A percentile compares a stretch with the other conserved stretches of the same genome.
phyloP scores from a whole-genome alignment of 805 yeast species.

The Suhomyces prunicola region DNA sequence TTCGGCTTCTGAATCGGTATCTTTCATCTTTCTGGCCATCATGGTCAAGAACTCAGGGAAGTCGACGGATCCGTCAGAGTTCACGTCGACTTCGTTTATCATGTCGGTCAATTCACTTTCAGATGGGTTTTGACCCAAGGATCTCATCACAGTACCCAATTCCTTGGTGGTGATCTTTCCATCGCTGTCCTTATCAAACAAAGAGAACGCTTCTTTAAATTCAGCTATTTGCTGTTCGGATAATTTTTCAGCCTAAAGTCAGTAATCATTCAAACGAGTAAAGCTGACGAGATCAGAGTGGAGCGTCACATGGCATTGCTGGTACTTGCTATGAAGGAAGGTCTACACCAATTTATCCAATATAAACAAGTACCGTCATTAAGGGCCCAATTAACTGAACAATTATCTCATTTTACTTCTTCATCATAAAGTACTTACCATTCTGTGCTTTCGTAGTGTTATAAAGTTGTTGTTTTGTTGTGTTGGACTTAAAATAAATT shows the following conservation, averaged over 20 bases:
- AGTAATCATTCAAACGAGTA: background rate
- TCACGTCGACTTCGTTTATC: slow-evolving; percentile 95
- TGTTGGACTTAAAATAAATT: background rate
- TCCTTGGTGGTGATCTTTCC: slow-evolving; percentile 96
- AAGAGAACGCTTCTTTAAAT: slow-evolving; percentile 95
- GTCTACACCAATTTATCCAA: background rate
- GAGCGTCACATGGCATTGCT: background rate
- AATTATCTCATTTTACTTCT: background rate
- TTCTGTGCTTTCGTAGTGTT: background rate
- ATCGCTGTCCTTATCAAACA: slow-evolving; percentile 94
- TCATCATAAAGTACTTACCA: background rate
- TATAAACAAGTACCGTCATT: background rate
- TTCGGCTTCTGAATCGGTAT: slow-evolving; percentile 96
- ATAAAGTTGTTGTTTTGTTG: slow-evolving; percentile 1
- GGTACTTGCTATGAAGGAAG: background rate
- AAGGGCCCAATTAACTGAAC: background rate
- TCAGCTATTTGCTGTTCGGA: slow-evolving; percentile 96
- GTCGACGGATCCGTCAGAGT: slow-evolving; percentile 76
- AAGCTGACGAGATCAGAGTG: background rate
- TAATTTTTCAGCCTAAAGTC: slow-evolving; percentile 72
- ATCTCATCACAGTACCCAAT: slow-evolving; percentile 97
- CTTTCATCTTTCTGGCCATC: slow-evolving; percentile 71
- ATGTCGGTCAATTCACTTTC: slow-evolving; percentile 94
- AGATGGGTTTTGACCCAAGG: slow-evolving; percentile 96
- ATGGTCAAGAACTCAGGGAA: slow-evolving; percentile 47